phyloP scores from a whole-genome alignment of 306 rosid species.

The Sophora flavescens region DNA sequence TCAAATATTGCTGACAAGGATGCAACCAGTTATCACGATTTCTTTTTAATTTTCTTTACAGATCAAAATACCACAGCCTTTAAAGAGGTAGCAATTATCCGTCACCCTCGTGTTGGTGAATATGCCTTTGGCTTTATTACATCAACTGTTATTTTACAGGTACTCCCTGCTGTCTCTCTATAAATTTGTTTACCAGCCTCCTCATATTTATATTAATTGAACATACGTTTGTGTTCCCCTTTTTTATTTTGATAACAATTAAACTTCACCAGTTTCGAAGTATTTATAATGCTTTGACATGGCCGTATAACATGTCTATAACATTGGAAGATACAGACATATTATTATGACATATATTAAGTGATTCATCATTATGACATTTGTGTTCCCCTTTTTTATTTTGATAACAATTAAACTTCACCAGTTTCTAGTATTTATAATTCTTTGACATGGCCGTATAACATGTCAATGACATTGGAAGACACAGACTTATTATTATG shows the following conservation, averaged over 20 bases:
- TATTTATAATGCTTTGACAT: constrained; percentile 31
- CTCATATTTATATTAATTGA: constrained; percentile 5
- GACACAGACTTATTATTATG: not conserved
- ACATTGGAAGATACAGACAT: constrained; percentile 1
- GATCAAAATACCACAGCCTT: constrained; percentile 95
- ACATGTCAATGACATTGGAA: not conserved
- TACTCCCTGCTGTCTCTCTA: constrained; percentile 27
- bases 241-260: constrained; percentile 10
- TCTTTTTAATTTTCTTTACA: constrained; percentile 49
- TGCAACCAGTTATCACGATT: constrained; percentile 16
- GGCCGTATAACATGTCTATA: not conserved
- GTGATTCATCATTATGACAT: not conserved
- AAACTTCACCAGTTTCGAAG: constrained; percentile 5
- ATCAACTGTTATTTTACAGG: constrained; percentile 90
- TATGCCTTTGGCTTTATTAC: constrained; percentile 98
- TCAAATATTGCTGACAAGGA: constrained; percentile 21
- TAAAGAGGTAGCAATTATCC: constrained; percentile 93
- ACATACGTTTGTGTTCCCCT: not conserved
- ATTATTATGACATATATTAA: not conserved
- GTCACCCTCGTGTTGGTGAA: constrained; percentile 92
- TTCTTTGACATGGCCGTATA: constrained; percentile 29
- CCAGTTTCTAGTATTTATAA: constrained; percentile 5
- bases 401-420: constrained; percentile 12
- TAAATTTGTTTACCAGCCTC: not conserved
- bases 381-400: constrained; percentile 12